Evolutionary conservation across 2,329 filamentous ascomycete species (phyloP), one percentile per base, ranked within the genome.

Genomic region (Penicillium sp.): DNA sequence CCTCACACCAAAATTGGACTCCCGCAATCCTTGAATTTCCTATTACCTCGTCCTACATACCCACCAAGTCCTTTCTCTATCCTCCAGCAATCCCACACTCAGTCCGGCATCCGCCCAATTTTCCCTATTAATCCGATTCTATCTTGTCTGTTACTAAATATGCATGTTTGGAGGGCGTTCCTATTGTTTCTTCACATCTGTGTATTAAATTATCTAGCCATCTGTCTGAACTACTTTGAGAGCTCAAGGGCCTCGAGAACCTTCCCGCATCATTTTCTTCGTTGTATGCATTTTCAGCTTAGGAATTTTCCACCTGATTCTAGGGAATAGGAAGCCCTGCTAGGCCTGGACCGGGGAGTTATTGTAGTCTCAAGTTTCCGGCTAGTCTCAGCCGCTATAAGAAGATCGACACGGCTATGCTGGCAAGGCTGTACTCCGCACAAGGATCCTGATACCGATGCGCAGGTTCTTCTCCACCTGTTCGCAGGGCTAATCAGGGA

Each of bases 151-250:
- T 21, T 21, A 31, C 19, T 21, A n/a, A 5, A 26, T n/a, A 40
- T 49, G 47, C 54, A 59, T 62, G 11, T 34, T 16, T 33, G 18
- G 52, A 51, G 26, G 51, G 54, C 37, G 53, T 54, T 48, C 5
- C 26, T 48, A 29, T 44, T 18, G 16, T 47, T 18, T 16, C 19
- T 43, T 34, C 24, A 40, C n/a, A 42, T 33, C 23, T 33, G n/a
- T 37, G 23, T 52, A 44, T 45, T 51, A 48, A 57, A 26, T 28
- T 16, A 23, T 18, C 13, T 28, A 28, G 24, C 10, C 24, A 5
- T 10, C 5, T 5, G 24, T 5, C 24, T 28, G 24, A 28, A 28
- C 5, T 28, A 28, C 24, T 28, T 28, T 10, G 24, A 28, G 24
- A 28, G 24, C 24, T 5, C 24, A 5, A 28, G 5, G 10, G 10